phyloP scores from a whole-genome alignment of 2,329 filamentous ascomycete genomes.

The Sphaerostilbella broomeana region DNA sequence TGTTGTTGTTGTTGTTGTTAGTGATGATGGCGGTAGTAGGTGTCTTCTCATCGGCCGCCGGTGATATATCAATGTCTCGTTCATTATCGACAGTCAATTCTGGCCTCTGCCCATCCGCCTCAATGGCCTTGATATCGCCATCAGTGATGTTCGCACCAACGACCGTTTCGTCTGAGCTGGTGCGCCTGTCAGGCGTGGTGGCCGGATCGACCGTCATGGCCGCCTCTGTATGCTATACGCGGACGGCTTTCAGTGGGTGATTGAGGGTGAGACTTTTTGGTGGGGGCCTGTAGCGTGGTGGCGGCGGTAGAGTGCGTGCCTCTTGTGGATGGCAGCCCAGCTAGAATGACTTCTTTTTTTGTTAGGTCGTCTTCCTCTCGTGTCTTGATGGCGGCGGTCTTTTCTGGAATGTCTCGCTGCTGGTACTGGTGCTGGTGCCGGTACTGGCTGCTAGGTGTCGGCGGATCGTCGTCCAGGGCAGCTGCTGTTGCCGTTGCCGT shows the following conservation, averaged over 20 bases:
- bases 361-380: too few species aligned
- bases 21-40: constrained; percentile 6
- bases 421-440: too few species aligned
- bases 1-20: neutral
- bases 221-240: too few species aligned
- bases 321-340: too few species aligned
- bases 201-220: constrained; percentile 9
- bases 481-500: too few species aligned
- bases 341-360: neutral
- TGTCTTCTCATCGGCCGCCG: constrained; percentile 2
- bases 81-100: constrained; percentile 1
- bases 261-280: constrained; percentile 9
- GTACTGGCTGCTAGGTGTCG: too few species aligned
- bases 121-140: constrained; percentile 2
- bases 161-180: constrained; percentile 25
- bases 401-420: too few species aligned
- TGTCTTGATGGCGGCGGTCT: too few species aligned
- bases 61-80: constrained; percentile 13
- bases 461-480: too few species aligned
- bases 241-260: too few species aligned
- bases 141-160: constrained; percentile 21
- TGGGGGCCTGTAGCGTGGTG: constrained; percentile 7
- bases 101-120: constrained; percentile 2
- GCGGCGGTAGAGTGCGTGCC: neutral
- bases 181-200: constrained; percentile 16